Evolutionary conservation across 1,139 yeast species (phyloP).

Genomic region (Yamadazyma dushanensis): DNA sequence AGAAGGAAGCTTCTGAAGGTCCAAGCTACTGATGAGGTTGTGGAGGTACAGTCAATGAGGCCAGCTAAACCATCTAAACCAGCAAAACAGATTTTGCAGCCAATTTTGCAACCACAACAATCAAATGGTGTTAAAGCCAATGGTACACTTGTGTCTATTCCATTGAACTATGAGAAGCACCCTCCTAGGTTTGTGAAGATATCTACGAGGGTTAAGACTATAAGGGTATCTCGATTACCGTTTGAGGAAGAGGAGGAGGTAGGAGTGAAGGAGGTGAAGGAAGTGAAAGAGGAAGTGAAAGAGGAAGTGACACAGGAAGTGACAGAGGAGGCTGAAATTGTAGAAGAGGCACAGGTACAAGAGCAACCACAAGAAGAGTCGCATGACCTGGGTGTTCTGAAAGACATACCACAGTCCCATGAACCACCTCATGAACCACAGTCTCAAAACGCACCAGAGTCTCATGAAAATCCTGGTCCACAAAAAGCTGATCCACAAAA

Average conservation of each 20-base stretch:
- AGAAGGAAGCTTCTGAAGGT: constrained; percentile 4
- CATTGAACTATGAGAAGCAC: constrained; percentile 2
- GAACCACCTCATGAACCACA: too few species aligned
- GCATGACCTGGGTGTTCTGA: too few species aligned
- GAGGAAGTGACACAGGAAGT: constrained; percentile 2
- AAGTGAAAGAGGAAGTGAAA: constrained; percentile 2
- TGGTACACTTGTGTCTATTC: constrained; percentile 14
- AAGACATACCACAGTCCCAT: too few species aligned
- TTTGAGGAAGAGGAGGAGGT: constrained; percentile 3
- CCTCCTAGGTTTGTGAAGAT: constrained; percentile 29
- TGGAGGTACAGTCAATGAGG: too few species aligned
- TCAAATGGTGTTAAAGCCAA: constrained; percentile 15
- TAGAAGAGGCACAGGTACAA: constrained; percentile 1
- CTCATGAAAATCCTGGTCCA: too few species aligned
- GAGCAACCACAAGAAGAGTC: not conserved
- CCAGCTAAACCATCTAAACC: too few species aligned
- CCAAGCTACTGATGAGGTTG: too few species aligned
- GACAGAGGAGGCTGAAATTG: constrained; percentile 5
- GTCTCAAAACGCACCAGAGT: too few species aligned
- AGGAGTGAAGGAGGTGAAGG: not conserved
- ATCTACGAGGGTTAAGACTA: constrained; percentile 18
- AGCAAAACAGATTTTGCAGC: too few species aligned
- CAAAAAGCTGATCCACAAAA: too few species aligned
- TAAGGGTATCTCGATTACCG: constrained; percentile 5
- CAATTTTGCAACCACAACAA: not conserved